A percentile compares a stretch with the other conserved stretches of the same genome.
Conservation (phyloP, 2,329 filamentous ascomycete genomes). For the Claviceps digitariae region DNA sequence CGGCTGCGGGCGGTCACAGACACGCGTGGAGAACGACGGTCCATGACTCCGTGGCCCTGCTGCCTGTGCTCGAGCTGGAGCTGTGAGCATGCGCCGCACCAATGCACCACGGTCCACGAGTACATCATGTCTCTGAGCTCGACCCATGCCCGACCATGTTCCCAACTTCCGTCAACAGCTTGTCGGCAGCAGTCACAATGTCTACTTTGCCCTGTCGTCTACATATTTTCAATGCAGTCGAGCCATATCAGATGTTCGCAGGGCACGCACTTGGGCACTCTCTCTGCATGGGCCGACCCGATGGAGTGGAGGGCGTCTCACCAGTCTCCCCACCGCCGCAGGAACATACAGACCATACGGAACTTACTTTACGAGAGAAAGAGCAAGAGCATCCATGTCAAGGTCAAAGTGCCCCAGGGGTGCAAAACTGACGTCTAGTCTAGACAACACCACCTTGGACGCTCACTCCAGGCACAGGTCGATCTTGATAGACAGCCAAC, state of each 20-base stretch:
- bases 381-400: neutral
- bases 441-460: neutral
- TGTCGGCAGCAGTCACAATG: neutral
- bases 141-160: neutral
- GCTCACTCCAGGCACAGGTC: neutral
- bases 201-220: neutral
- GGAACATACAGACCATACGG: neutral
- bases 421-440: neutral
- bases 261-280: too few species aligned
- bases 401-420: neutral
- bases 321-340: neutral
- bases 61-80: neutral
- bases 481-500: neutral
- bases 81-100: neutral
- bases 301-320: neutral
- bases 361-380: neutral
- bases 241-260: neutral
- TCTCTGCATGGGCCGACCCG: neutral
- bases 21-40: neutral
- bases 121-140: neutral
- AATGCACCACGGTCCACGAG: neutral
- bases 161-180: neutral
- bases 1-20: slow-evolving; percentile 1
- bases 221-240: neutral
- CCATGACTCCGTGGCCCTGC: neutral